These are phyloP conservation scores for Komagataella mondaviorum DNA, from an alignment of 805 yeast species.

Conservation along the genomic window DNA sequence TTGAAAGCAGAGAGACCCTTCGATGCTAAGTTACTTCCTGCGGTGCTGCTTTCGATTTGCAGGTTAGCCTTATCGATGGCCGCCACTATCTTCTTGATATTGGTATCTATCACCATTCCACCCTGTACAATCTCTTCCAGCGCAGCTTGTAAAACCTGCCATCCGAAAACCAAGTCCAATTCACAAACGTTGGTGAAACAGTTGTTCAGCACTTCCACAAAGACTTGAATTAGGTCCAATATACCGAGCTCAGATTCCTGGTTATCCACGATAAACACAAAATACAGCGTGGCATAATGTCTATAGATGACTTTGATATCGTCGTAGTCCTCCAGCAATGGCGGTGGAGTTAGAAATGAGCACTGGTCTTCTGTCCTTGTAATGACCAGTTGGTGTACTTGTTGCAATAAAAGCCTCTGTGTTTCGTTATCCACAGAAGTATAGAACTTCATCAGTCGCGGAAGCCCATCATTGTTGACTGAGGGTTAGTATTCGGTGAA, in stretches of 20 bases:
- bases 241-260: conserved; percentile 94
- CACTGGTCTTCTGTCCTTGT: conserved; percentile 67
- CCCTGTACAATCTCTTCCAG: conserved; percentile 90
- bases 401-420: conserved; percentile 67
- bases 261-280: conserved; percentile 90
- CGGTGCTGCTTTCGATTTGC: not conserved
- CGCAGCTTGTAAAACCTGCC: conserved; percentile 93
- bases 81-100: conserved; percentile 64
- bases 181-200: conserved; percentile 95
- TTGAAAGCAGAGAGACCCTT: not conserved
- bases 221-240: conserved; percentile 86
- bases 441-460: conserved; percentile 82
- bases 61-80: conserved; percentile 63
- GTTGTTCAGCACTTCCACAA: conserved; percentile 86
- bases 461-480: conserved; percentile 86
- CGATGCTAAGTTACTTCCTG: not conserved
- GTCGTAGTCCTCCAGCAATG: conserved; percentile 48
- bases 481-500: conserved; percentile 4
- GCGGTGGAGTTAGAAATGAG: conserved; percentile 83
- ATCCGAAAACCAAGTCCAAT: conserved; percentile 91
- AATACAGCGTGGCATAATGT: conserved; percentile 91
- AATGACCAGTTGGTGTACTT: conserved; percentile 67
- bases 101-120: conserved; percentile 95
- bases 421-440: conserved; percentile 82
- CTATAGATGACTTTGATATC: conserved; percentile 84